Conservation (phyloP, 2,329 filamentous ascomycete species). For the Akanthomyces dipterigenus region DNA sequence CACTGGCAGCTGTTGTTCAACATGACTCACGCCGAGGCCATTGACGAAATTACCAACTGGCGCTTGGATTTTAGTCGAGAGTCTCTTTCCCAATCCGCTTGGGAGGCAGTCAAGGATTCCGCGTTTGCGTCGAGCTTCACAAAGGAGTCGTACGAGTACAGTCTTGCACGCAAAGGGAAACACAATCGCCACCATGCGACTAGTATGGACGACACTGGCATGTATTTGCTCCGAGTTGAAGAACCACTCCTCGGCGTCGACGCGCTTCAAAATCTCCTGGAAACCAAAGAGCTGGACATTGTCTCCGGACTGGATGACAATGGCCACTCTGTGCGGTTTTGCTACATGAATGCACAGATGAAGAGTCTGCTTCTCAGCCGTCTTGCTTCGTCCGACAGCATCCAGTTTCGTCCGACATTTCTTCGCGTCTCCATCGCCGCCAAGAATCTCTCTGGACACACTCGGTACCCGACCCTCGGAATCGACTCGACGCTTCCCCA, state of each 20-base stretch:
- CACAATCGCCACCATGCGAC: background rate
- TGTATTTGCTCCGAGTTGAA: background rate
- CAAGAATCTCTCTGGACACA: slow-evolving; percentile 12
- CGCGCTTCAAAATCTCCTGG: background rate
- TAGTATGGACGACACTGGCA: background rate
- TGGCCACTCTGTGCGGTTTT: background rate
- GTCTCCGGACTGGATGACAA: background rate
- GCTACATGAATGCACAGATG: background rate
- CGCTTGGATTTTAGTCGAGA: slow-evolving; percentile 8
- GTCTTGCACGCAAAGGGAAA: background rate
- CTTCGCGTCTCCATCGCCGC: slow-evolving; percentile 10
- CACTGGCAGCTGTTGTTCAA: slow-evolving; percentile 11
- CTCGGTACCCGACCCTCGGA: slow-evolving; percentile 15
- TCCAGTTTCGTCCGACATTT: slow-evolving; percentile 10
- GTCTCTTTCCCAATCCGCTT: background rate
- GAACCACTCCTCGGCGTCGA: background rate
- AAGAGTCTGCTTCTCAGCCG: background rate
- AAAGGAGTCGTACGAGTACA: slow-evolving; percentile 15
- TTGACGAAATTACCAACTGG: slow-evolving; percentile 9
- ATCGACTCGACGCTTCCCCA: slow-evolving; percentile 17
- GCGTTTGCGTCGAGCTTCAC: slow-evolving; percentile 3
- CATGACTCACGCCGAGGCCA: background rate
- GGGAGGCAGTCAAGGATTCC: slow-evolving; percentile 9
- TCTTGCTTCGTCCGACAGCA: background rate
- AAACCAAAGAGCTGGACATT: background rate